phyloP scores from a whole-genome alignment of 2,329 filamentous ascomycete species.

The Colletotrichum horii region DNA sequence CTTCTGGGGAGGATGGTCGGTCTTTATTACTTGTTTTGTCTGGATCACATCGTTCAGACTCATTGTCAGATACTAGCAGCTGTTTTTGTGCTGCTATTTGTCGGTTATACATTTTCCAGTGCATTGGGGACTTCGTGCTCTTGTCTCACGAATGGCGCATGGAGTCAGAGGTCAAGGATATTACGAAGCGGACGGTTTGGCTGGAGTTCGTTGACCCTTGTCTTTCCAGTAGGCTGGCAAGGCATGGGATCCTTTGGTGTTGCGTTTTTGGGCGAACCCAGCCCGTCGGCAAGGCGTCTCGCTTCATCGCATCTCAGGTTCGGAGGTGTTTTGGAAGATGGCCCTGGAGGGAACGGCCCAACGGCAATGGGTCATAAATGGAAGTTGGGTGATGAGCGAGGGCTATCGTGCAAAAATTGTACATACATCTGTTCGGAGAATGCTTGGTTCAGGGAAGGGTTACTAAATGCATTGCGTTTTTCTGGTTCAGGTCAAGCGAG shows the following conservation, averaged over 20 bases:
- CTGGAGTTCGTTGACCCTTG: constrained; percentile 35
- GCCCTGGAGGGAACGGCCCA: neutral
- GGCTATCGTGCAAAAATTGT: constrained; percentile 38
- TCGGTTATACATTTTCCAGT: constrained; percentile 16
- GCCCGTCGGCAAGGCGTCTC: neutral
- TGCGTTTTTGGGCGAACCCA: neutral
- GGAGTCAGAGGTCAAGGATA: constrained; percentile 42
- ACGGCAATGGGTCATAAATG: neutral
- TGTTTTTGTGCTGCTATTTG: constrained; percentile 17
- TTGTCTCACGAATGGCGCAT: constrained; percentile 44
- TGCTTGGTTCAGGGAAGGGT: constrained; percentile 35
- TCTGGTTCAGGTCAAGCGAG: neutral
- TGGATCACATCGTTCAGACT: neutral
- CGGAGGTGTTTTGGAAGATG: neutral
- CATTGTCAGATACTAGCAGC: constrained; percentile 13
- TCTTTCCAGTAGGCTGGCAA: constrained; percentile 17
- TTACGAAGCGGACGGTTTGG: constrained; percentile 38
- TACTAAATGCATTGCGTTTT: constrained; percentile 25
- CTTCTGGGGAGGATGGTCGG: neutral
- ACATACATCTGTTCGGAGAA: constrained; percentile 45
- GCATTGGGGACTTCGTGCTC: constrained; percentile 18
- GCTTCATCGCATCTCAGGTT: neutral
- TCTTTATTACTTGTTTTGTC: constrained; percentile 9
- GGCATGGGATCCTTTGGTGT: neutral
- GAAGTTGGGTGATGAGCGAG: neutral